Evolutionary conservation across 176 grass and related monocot species (phyloP).

Genomic region (Saccharum officinarum): DNA sequence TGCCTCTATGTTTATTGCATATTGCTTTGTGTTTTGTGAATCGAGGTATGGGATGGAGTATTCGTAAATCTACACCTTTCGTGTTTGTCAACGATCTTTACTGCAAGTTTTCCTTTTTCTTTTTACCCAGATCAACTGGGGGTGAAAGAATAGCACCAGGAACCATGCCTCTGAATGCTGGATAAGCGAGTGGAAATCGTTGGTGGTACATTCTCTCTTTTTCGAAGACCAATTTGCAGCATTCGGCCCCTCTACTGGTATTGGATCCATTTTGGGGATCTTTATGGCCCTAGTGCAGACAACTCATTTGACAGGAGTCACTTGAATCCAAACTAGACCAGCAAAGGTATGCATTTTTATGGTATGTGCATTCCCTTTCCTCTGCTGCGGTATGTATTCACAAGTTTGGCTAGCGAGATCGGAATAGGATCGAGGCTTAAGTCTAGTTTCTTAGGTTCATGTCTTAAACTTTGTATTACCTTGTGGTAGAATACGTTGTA

Average conservation of each 20-base stretch:
- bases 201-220: background rate
- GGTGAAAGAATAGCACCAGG: background rate
- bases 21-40: background rate
- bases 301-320: background rate
- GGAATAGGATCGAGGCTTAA: no score
- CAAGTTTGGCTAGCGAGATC: no score
- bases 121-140: background rate
- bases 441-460: no score
- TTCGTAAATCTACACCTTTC: background rate
- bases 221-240: background rate
- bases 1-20: background rate
- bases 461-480: no score
- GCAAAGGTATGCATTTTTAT: background rate
- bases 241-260: background rate
- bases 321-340: background rate
- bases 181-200: background rate
- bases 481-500: no score
- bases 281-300: no score
- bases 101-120: background rate
- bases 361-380: slow-evolving; percentile 4
- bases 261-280: no score
- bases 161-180: background rate
- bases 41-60: background rate
- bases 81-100: background rate
- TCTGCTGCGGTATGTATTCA: background rate